Evolutionary conservation across 306 rosid genomes (phyloP).

Genomic region (Begonia peltatifolia): DNA sequence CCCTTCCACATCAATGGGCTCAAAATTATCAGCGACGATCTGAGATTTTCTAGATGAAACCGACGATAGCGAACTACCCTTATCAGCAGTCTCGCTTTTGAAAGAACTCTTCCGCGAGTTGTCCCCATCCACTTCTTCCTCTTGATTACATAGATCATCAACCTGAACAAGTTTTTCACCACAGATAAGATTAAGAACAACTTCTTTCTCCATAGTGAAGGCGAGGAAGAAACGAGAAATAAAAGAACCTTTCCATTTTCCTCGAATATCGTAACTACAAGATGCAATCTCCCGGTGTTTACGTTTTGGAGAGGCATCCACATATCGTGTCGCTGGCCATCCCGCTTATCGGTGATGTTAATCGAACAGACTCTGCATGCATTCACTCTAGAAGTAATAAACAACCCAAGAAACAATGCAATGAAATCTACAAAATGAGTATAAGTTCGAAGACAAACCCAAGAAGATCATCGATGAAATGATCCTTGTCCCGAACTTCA

Average conservation of each 20-base stretch:
- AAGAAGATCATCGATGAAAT: slow-evolving; percentile 54
- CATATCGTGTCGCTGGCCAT: slow-evolving; percentile 66
- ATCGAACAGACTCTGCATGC: slow-evolving; percentile 55
- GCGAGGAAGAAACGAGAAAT: background rate
- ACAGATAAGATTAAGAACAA: background rate
- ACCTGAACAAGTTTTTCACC: slow-evolving; percentile 6
- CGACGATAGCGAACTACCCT: slow-evolving; percentile 12
- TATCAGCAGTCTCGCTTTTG: no score
- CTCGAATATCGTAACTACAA: slow-evolving; percentile 53
- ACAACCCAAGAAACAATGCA: no score
- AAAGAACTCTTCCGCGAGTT: slow-evolving; percentile 9
- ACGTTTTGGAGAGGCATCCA: slow-evolving; percentile 77
- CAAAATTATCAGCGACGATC: slow-evolving; percentile 43
- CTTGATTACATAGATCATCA: background rate
- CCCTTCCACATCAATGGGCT: slow-evolving; percentile 72
- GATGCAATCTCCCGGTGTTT: slow-evolving; percentile 67
- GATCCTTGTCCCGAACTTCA: slow-evolving; percentile 89
- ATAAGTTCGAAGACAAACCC: slow-evolving; percentile 49
- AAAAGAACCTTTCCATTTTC: slow-evolving; percentile 35
- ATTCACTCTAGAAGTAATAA: no score
- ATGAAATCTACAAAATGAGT: no score
- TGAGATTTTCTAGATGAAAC: slow-evolving; percentile 30
- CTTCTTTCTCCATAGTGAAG: background rate
- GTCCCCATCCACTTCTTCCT: slow-evolving; percentile 11
- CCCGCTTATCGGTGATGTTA: slow-evolving; percentile 38